Evolutionary conservation across 306 rosid species (phyloP).

Genomic region (Cucumis cinereus): DNA sequence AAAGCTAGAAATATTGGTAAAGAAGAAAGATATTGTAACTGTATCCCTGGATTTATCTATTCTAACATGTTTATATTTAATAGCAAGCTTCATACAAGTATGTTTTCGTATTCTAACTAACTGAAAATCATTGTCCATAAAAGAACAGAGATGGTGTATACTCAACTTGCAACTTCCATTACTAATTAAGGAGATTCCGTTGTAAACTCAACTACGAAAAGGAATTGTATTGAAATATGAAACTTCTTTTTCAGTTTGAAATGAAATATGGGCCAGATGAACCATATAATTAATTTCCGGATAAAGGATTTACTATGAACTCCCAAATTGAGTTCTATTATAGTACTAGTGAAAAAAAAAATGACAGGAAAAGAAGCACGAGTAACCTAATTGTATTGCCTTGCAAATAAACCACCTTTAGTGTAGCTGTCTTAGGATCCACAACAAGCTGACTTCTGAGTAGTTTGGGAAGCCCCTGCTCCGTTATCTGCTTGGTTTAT

Average conservation of each 20-base stretch:
- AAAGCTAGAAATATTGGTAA: background rate
- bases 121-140: background rate
- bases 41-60: background rate
- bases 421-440: background rate
- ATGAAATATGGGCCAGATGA: background rate
- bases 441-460: constrained; percentile 9
- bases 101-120: background rate
- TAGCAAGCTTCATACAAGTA: background rate
- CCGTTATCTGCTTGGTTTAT: background rate
- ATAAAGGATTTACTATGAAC: constrained; percentile 44
- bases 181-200: background rate
- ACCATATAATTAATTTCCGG: constrained; percentile 29
- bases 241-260: constrained; percentile 6
- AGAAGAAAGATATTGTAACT: background rate
- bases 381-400: constrained; percentile 25
- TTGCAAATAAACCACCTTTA: background rate
- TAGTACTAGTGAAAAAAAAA: constrained; percentile 19
- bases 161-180: background rate
- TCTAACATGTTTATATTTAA: background rate
- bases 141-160: background rate
- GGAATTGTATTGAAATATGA: background rate
- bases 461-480: constrained; percentile 6
- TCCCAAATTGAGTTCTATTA: constrained; percentile 35
- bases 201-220: background rate
- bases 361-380: constrained; percentile 27